phyloP scores from a whole-genome alignment of 1,139 yeast genomes.

The Blastobotrys proliferans region DNA sequence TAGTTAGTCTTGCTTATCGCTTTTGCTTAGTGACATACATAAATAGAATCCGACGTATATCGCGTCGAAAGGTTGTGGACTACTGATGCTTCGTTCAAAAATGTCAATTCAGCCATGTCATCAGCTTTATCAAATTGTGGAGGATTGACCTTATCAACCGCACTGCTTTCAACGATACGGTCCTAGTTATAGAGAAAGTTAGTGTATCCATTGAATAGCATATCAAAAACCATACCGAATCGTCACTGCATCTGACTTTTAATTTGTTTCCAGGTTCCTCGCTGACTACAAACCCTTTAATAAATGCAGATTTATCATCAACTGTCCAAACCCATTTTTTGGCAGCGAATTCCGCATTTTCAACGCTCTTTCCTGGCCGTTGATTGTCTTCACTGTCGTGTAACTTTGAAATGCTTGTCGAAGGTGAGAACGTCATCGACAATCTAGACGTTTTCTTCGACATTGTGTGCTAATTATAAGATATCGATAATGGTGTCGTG shows the following conservation, averaged over 20 bases:
- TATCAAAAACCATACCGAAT: slow-evolving; percentile 35
- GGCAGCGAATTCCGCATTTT: slow-evolving; percentile 49
- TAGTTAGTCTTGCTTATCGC: slow-evolving; percentile 1
- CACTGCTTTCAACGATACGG: slow-evolving; percentile 42
- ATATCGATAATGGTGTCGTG: too few relatives aligned
- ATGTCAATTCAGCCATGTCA: slow-evolving; percentile 95
- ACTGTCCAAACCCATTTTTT: slow-evolving; percentile 82
- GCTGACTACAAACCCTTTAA: slow-evolving; percentile 63
- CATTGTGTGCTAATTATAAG: not conserved
- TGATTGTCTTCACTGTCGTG: slow-evolving; percentile 6
- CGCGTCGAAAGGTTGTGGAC: slow-evolving; percentile 75
- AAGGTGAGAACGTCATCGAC: slow-evolving; percentile 17
- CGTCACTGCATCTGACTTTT: slow-evolving; percentile 51
- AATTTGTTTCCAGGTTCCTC: slow-evolving; percentile 48
- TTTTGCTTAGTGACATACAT: slow-evolving; percentile 32
- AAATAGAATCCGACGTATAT: slow-evolving; percentile 73
- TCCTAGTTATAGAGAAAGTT: slow-evolving; percentile 32
- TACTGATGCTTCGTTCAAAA: slow-evolving; percentile 91
- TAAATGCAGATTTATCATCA: slow-evolving; percentile 58
- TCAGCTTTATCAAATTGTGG: slow-evolving; percentile 86
- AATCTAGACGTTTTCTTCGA: slow-evolving; percentile 2
- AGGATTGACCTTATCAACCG: slow-evolving; percentile 70
- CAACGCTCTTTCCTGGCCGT: slow-evolving; percentile 17
- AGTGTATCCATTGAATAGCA: too few relatives aligned
- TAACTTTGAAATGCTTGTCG: slow-evolving; percentile 12